A percentile compares a stretch with the other conserved stretches of the same genome.
phyloP scores from a whole-genome alignment of 148 eudicot species.

The Vaccinium corymbosum region DNA sequence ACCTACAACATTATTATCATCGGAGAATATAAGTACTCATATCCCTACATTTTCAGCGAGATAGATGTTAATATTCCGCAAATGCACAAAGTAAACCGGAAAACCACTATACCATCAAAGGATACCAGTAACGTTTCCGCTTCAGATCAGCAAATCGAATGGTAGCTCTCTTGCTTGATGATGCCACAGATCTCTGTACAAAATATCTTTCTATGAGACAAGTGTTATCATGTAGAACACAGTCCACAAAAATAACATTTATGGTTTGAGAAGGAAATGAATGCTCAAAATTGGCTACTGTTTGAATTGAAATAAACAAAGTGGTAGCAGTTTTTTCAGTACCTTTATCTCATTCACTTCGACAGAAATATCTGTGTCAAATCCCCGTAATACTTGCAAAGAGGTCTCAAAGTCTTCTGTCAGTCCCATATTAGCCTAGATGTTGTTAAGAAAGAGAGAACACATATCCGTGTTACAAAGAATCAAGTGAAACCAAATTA shows the following conservation, averaged over 20 bases:
- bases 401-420: conserved; percentile 76
- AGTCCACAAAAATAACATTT: neutral
- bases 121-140: conserved; percentile 68
- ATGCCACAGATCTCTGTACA: conserved; percentile 65
- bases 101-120: conserved; percentile 72
- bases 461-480: neutral
- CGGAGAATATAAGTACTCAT: neutral
- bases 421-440: conserved; percentile 90
- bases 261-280: neutral
- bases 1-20: conserved; percentile 40
- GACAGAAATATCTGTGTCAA: conserved; percentile 43
- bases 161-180: conserved; percentile 56
- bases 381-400: conserved; percentile 86
- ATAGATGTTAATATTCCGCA: neutral
- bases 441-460: conserved; percentile 9
- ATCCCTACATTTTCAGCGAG: neutral
- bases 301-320: neutral
- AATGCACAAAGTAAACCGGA: conserved; percentile 13
- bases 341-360: conserved; percentile 59
- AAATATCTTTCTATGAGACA: conserved; percentile 12
- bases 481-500: neutral
- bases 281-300: neutral
- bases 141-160: conserved; percentile 56
- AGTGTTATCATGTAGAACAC: neutral
- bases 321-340: conserved; percentile 16